phyloP scores from a whole-genome alignment of 768 basidiomycete genomes.

The Lentinula boryana region DNA sequence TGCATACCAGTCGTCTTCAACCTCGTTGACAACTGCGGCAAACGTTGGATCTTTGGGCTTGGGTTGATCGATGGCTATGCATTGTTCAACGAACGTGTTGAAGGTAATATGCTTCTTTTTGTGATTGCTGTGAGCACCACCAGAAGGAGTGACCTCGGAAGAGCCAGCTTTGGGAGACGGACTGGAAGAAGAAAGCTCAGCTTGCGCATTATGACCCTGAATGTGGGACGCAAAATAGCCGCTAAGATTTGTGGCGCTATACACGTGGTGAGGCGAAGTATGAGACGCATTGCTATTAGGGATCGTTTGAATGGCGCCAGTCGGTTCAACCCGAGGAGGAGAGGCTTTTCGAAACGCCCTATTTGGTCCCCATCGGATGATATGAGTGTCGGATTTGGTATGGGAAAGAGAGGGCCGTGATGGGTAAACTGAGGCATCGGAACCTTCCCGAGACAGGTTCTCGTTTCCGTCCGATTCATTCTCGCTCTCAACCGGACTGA shows the following conservation, averaged over 20 bases:
- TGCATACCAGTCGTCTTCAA: constrained; percentile 16
- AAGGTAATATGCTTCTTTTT: constrained; percentile 87
- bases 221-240: constrained; percentile 1
- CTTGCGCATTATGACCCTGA: not conserved
- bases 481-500: constrained; percentile 51
- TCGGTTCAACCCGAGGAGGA: constrained; percentile 57
- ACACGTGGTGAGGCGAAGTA: constrained; percentile 3
- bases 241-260: constrained; percentile 4
- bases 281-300: not conserved
- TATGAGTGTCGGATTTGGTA: constrained; percentile 86
- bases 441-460: not conserved
- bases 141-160: constrained; percentile 14
- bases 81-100: constrained; percentile 97
- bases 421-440: constrained; percentile 3
- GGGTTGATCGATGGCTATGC: constrained; percentile 84
- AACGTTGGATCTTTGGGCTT: constrained; percentile 15
- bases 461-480: constrained; percentile 37
- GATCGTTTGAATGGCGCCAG: constrained; percentile 17
- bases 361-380: constrained; percentile 48
- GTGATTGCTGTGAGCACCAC: constrained; percentile 16
- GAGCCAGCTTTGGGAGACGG: constrained; percentile 5
- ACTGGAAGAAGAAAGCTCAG: constrained; percentile 4
- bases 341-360: constrained; percentile 48
- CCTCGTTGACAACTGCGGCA: constrained; percentile 3
- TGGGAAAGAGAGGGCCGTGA: constrained; percentile 63